These are phyloP conservation scores for Aspergillus avenaceus DNA, from an alignment of 495 filamentous ascomycete species.

Conservation along the genomic window DNA sequence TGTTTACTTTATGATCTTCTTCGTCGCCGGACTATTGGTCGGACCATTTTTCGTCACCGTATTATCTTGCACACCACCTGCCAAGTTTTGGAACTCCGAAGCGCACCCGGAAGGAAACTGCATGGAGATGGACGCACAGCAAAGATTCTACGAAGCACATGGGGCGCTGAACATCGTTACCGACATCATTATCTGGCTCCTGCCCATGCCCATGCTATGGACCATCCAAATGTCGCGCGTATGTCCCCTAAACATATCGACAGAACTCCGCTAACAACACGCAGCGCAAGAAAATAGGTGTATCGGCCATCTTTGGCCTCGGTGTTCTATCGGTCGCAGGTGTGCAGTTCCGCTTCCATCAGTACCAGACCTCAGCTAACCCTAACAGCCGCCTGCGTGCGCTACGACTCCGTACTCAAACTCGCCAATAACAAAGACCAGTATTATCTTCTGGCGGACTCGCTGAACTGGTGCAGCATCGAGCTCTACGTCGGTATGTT, in stretches of 20 bases:
- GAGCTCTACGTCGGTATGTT: constrained; percentile 12
- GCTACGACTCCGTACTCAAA: constrained; percentile 4
- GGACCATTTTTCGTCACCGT: constrained; percentile 2
- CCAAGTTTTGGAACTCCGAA: constrained; percentile 7
- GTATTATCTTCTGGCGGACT: constrained; percentile 12
- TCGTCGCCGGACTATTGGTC: constrained; percentile 6
- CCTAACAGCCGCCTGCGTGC: constrained; percentile 9
- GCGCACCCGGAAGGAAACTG: neutral
- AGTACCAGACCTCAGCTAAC: neutral
- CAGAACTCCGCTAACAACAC: neutral
- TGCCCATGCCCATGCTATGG: constrained; percentile 36
- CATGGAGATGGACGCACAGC: constrained; percentile 3
- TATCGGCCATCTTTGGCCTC: constrained; percentile 6
- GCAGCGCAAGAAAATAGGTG: constrained; percentile 9
- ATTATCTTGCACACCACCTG: constrained; percentile 3
- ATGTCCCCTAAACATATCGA: neutral
- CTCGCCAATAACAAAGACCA: constrained; percentile 7
- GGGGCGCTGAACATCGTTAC: constrained; percentile 25
- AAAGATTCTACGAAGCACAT: constrained; percentile 13
- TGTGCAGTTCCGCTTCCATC: neutral
- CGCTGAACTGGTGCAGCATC: constrained; percentile 16
- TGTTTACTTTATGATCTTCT: constrained; percentile 4
- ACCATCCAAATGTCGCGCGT: constrained; percentile 27
- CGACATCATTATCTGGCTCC: constrained; percentile 33
- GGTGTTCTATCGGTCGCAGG: constrained; percentile 9